These are phyloP conservation scores for Penicillium fimorum DNA, from an alignment of 495 filamentous ascomycete genomes.

Conservation along the genomic window DNA sequence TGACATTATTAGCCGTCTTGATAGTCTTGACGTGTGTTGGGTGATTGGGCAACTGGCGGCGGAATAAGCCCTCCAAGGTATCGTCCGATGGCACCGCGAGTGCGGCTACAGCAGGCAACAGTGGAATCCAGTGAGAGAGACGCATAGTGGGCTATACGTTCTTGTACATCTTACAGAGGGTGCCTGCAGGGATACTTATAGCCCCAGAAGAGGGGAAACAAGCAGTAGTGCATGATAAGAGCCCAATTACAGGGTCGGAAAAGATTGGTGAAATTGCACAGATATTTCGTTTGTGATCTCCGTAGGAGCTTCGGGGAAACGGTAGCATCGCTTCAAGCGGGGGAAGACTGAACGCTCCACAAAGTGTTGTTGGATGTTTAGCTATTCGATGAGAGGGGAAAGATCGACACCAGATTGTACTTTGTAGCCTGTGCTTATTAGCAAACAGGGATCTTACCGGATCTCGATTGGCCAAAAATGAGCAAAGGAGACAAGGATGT, in stretches of 20 bases:
- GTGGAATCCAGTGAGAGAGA: conserved; percentile 21
- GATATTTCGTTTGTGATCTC: conserved; percentile 4
- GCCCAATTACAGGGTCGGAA: no score
- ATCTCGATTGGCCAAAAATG: not conserved
- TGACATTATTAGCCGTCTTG: conserved; percentile 55
- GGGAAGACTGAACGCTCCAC: not conserved
- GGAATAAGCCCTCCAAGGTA: conserved; percentile 15
- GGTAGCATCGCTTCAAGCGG: conserved; percentile 18
- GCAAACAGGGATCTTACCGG: not conserved
- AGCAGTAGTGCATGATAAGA: not conserved
- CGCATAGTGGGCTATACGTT: conserved; percentile 26
- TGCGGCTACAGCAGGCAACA: conserved; percentile 28
- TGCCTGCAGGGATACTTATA: conserved; percentile 2
- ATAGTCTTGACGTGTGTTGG: conserved; percentile 57
- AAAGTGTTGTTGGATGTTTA: not conserved
- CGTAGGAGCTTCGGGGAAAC: conserved; percentile 27
- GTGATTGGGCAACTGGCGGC: conserved; percentile 46
- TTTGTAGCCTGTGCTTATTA: not conserved
- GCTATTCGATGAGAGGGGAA: not conserved
- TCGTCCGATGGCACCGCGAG: conserved; percentile 13
- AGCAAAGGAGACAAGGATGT: not conserved
- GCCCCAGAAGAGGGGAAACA: not conserved
- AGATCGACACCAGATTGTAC: not conserved
- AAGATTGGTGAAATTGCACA: no score
- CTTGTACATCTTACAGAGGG: not conserved